phyloP scores from a whole-genome alignment of 148 eudicot genomes.

The Limonium bicolor region DNA sequence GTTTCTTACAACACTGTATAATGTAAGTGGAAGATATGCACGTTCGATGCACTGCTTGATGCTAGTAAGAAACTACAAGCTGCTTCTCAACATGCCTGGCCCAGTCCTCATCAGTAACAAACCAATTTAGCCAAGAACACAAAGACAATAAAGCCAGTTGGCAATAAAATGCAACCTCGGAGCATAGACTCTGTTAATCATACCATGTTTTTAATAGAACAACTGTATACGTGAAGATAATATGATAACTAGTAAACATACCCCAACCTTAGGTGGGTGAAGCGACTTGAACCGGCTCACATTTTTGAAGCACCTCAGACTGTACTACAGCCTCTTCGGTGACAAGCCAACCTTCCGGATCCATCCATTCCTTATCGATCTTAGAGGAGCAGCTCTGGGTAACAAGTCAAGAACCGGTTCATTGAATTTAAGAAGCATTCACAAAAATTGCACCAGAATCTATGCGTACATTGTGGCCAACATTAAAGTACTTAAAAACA shows the following conservation, averaged over 20 bases:
- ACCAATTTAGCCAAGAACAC: too few relatives aligned
- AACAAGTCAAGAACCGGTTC: conserved; percentile 2
- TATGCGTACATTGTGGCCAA: too few relatives aligned
- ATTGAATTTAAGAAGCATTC: too few relatives aligned
- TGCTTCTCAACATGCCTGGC: too few relatives aligned
- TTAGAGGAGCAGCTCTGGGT: conserved; percentile 40
- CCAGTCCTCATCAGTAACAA: too few relatives aligned
- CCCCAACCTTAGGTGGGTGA: too few relatives aligned
- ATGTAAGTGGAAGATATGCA: too few relatives aligned
- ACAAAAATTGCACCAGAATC: background rate
- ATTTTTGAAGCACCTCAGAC: conserved; percentile 19
- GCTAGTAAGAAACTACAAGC: too few relatives aligned
- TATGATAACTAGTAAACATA: background rate
- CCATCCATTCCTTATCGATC: conserved; percentile 6
- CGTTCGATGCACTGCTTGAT: too few relatives aligned
- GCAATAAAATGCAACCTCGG: background rate
- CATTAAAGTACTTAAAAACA: too few relatives aligned
- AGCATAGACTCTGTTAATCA: background rate
- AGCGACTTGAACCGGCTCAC: too few relatives aligned
- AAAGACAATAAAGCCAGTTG: background rate
- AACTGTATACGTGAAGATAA: background rate
- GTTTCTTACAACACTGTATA: too few relatives aligned
- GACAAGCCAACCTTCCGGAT: conserved; percentile 37
- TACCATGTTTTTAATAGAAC: background rate
- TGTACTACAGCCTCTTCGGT: conserved; percentile 57